Conservation (phyloP, 2,329 filamentous ascomycete genomes). For the Aureobasidium sp. region DNA sequence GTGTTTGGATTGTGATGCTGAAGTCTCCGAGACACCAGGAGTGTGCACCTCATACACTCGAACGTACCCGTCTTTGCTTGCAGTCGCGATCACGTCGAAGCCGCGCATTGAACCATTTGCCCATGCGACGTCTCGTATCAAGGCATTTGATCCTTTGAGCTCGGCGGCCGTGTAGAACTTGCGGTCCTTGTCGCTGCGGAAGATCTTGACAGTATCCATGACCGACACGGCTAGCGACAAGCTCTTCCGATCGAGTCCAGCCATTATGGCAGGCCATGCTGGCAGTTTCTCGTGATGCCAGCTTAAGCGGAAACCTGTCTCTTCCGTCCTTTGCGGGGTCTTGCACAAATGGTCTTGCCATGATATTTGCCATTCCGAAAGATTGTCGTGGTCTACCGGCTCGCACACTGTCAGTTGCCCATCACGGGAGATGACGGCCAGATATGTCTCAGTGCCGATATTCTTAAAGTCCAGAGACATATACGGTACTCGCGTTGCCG, state of each 20-base stretch:
- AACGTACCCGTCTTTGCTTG: conserved; percentile 84
- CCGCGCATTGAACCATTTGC: conserved; percentile 84
- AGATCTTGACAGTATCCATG: conserved; percentile 77
- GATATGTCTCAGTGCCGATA: conserved; percentile 74
- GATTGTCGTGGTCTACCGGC: conserved; percentile 74
- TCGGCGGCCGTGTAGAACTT: conserved; percentile 82
- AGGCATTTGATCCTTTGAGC: conserved; percentile 62
- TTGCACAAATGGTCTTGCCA: conserved; percentile 70
- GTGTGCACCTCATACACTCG: conserved; percentile 79
- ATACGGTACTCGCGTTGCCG: conserved; percentile 63
- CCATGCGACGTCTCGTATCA: conserved; percentile 88
- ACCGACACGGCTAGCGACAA: conserved; percentile 78
- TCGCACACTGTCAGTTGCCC: conserved; percentile 75
- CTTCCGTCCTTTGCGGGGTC: conserved; percentile 69
- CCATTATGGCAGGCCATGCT: conserved; percentile 67
- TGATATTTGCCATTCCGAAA: conserved; percentile 67
- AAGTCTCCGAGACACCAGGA: conserved; percentile 44
- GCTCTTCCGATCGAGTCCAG: conserved; percentile 73
- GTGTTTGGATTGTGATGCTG: conserved; percentile 11
- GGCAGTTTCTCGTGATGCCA: conserved; percentile 86
- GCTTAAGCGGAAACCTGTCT: conserved; percentile 75
- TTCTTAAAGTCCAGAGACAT: conserved; percentile 81
- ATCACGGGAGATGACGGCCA: conserved; percentile 77
- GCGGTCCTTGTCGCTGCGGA: conserved; percentile 65
- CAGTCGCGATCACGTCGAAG: conserved; percentile 84